Evolutionary conservation across 352 stramenopile species (phyloP).

Genomic region (Phytophthora brassicae): DNA sequence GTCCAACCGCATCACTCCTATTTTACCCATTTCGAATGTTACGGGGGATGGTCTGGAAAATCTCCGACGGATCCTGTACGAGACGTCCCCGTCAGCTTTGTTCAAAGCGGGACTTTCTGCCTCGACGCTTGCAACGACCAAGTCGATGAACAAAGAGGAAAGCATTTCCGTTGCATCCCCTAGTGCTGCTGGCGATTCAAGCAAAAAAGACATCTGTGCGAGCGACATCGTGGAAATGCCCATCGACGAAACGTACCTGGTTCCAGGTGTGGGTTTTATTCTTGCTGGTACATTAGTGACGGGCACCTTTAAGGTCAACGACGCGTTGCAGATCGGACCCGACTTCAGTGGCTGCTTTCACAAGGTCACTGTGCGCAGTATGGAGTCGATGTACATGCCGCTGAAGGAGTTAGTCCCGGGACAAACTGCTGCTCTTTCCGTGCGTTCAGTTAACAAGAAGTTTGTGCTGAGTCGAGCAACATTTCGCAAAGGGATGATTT

Average conservation of each 20-base stretch:
- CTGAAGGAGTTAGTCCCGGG: constrained; percentile 86
- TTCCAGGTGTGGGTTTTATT: constrained; percentile 94
- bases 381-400: constrained; percentile 90
- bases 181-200: constrained; percentile 8
- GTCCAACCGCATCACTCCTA: constrained; percentile 93
- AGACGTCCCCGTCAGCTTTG: constrained; percentile 63
- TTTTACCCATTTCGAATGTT: constrained; percentile 97
- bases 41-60: constrained; percentile 93
- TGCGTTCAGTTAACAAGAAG: constrained; percentile 91
- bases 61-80: constrained; percentile 69
- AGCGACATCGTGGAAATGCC: constrained; percentile 80
- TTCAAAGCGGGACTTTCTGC: constrained; percentile 73
- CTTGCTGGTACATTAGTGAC: constrained; percentile 93
- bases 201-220: constrained; percentile 17
- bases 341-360: constrained; percentile 90
- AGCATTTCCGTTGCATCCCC: constrained; percentile 22
- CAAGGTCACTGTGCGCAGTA: constrained; percentile 83
- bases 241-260: constrained; percentile 89
- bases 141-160: constrained; percentile 57
- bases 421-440: constrained; percentile 83
- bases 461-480: constrained; percentile 74
- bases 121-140: constrained; percentile 59
- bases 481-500: constrained; percentile 93
- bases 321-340: constrained; percentile 88
- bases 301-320: constrained; percentile 87